Evolutionary conservation across 306 rosid species (phyloP).

Genomic region (Trifolium pratense): DNA sequence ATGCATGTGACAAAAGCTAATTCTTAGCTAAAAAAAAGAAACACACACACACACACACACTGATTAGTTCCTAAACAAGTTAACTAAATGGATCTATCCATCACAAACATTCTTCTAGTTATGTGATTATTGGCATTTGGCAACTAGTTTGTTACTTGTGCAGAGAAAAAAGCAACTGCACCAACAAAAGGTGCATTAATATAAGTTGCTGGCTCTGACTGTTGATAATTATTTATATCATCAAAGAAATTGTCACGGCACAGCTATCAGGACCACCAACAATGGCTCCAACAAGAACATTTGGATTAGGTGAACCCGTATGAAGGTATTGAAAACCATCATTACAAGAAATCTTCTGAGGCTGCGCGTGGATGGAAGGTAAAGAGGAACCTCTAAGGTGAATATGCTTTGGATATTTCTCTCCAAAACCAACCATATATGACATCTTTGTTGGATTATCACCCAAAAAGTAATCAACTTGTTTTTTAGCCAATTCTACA

Average conservation of each 20-base stretch:
- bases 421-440: conserved; percentile 88
- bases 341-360: conserved; percentile 55
- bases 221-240: conserved; percentile 78
- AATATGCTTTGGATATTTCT: conserved; percentile 61
- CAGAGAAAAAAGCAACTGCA: conserved; percentile 66
- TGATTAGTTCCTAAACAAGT: neutral
- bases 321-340: conserved; percentile 60
- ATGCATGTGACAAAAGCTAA: neutral
- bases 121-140: neutral
- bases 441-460: conserved; percentile 72
- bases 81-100: neutral
- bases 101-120: neutral
- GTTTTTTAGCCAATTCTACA: conserved; percentile 62
- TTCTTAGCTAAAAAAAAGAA: neutral
- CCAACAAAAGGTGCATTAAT: conserved; percentile 91
- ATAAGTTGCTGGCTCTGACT: conserved; percentile 88
- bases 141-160: conserved; percentile 22
- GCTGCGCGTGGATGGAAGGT: conserved; percentile 57
- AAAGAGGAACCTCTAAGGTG: conserved; percentile 88
- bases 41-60: neutral
- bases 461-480: conserved; percentile 85
- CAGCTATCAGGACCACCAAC: conserved; percentile 98
- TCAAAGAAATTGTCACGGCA: conserved; percentile 64
- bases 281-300: conserved; percentile 74
- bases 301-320: conserved; percentile 71